A percentile compares a stretch with the other conserved stretches of the same genome.
Evolutionary conservation across 2,329 filamentous ascomycete genomes (phyloP).

Genomic region (Sarocladiaceae sp.): DNA sequence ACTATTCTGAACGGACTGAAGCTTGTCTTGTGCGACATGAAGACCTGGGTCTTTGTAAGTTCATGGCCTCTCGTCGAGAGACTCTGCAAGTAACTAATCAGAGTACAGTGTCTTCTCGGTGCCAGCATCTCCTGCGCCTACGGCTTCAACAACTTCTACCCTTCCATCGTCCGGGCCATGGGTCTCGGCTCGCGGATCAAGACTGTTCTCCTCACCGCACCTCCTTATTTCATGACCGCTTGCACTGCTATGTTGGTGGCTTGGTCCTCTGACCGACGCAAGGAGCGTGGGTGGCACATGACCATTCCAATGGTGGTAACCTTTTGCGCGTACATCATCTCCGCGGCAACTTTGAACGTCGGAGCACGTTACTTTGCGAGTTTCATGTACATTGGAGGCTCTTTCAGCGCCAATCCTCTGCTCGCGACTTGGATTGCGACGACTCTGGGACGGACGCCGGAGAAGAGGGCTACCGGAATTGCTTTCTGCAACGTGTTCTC

Average conservation of each 20-base stretch:
- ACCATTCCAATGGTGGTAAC: constrained; percentile 13
- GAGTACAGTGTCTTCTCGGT: neutral
- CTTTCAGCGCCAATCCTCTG: constrained; percentile 15
- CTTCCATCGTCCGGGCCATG: constrained; percentile 15
- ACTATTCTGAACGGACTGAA: constrained; percentile 35
- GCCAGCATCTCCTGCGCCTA: constrained; percentile 14
- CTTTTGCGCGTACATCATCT: constrained; percentile 17
- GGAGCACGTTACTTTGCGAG: constrained; percentile 14
- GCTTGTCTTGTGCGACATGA: constrained; percentile 36
- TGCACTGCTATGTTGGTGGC: constrained; percentile 12
- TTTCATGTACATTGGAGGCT: constrained; percentile 18
- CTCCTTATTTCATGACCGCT: constrained; percentile 15
- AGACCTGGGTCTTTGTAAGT: constrained; percentile 40
- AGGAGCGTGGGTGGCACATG: constrained; percentile 18
- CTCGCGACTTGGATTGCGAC: constrained; percentile 15
- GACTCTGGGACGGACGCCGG: constrained; percentile 17
- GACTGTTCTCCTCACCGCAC: constrained; percentile 14
- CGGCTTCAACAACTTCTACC: constrained; percentile 18
- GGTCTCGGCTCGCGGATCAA: constrained; percentile 13
- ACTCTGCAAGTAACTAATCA: neutral
- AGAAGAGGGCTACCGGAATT: constrained; percentile 19
- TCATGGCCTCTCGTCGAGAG: neutral
- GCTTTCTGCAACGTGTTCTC: constrained; percentile 18
- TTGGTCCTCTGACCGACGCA: constrained; percentile 16
- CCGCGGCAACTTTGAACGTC: constrained; percentile 16